Percentiles rank a stretch among this genome's conserved stretches.
These are phyloP conservation scores for Aspergillus bertholletiae DNA, from an alignment of 495 filamentous ascomycete species.

Conservation along the genomic window DNA sequence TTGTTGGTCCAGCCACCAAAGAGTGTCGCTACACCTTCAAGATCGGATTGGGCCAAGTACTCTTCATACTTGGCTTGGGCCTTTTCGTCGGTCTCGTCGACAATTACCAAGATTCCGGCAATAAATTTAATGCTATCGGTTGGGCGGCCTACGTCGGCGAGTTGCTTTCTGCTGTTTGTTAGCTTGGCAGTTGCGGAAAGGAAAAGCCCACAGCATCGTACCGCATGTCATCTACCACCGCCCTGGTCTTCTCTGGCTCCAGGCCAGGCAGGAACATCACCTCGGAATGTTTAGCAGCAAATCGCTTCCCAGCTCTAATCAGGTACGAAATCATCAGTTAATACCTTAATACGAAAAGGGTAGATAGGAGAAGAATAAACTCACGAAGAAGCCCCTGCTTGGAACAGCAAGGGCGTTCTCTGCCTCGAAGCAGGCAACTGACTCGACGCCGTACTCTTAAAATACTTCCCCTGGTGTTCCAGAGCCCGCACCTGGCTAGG, in stretches of 20 bases:
- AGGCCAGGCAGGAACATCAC: constrained; percentile 51
- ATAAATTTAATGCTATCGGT: constrained; percentile 10
- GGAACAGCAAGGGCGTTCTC: constrained; percentile 53
- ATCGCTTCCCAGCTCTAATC: constrained; percentile 42
- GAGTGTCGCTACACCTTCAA: constrained; percentile 3
- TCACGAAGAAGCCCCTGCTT: constrained; percentile 38
- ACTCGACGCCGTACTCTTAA: constrained; percentile 39
- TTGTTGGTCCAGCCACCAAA: constrained; percentile 5
- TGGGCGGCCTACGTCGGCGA: constrained; percentile 3
- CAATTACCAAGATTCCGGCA: constrained; percentile 5
- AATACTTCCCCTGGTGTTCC: constrained; percentile 48
- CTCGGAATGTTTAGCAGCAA: constrained; percentile 52
- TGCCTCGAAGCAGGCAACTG: constrained; percentile 50
- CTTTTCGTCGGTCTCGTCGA: constrained; percentile 41
- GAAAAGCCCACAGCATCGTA: background rate
- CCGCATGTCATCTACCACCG: constrained; percentile 43
- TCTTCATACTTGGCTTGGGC: constrained; percentile 32
- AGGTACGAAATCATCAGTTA: no score
- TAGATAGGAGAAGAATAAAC: background rate
- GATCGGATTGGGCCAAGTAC: constrained; percentile 1
- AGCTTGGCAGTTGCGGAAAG: background rate
- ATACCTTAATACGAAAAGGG: no score
- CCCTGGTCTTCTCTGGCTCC: constrained; percentile 31
- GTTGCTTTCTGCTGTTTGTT: constrained; percentile 3
- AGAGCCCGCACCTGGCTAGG: constrained; percentile 46